Evolutionary conservation across 306 rosid species (phyloP).

Genomic region (Gastrolobium bilobum): DNA sequence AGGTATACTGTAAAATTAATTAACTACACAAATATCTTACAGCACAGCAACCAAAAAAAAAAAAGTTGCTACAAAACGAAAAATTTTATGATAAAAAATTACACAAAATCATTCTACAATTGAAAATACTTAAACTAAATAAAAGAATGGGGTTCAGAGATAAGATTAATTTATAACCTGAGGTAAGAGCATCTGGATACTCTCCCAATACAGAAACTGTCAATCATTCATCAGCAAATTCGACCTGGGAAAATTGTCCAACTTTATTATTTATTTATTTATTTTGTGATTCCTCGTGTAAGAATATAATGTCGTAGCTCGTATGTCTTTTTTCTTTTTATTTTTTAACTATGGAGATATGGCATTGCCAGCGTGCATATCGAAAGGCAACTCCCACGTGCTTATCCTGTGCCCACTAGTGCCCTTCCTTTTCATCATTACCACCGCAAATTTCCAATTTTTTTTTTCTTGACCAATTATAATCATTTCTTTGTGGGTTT

Average conservation of each 20-base stretch:
- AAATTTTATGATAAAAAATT: background rate
- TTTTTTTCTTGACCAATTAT: background rate
- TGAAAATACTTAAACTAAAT: slow-evolving; percentile 35
- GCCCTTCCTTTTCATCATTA: slow-evolving; percentile 71
- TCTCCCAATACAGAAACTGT: slow-evolving; percentile 52
- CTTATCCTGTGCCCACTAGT: slow-evolving; percentile 81
- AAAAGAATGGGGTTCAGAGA: slow-evolving; percentile 1
- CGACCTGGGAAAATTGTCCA: slow-evolving; percentile 42
- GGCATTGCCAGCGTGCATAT: slow-evolving; percentile 72
- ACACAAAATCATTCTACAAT: slow-evolving; percentile 28
- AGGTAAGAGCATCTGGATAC: slow-evolving; percentile 43
- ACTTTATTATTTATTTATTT: background rate
- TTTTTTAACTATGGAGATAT: slow-evolving; percentile 36
- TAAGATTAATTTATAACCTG: slow-evolving; percentile 37
- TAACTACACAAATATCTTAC: background rate
- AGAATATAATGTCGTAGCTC: slow-evolving; percentile 39
- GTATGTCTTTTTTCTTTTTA: background rate
- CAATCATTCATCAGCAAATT: slow-evolving; percentile 60
- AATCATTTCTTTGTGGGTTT: no score
- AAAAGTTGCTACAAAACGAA: background rate
- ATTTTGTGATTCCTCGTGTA: background rate
- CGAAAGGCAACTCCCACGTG: slow-evolving; percentile 81
- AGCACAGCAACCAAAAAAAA: slow-evolving; percentile 37
- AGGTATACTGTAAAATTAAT: background rate
- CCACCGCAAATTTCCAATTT: slow-evolving; percentile 49